phyloP scores from a whole-genome alignment of 495 filamentous ascomycete genomes.

The Trichoderma orchidacearum region DNA sequence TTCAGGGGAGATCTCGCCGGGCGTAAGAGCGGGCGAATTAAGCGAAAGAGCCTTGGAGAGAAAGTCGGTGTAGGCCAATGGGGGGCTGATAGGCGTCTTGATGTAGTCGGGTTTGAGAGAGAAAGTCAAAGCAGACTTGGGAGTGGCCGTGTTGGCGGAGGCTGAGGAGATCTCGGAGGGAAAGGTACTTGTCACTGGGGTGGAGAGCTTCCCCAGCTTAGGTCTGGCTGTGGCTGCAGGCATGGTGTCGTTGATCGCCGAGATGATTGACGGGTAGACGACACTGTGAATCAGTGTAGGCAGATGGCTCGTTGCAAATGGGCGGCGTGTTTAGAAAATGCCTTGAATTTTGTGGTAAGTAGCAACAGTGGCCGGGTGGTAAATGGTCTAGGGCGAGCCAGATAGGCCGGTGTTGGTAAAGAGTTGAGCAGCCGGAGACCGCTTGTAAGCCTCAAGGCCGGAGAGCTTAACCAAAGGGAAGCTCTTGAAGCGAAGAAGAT shows the following conservation, averaged over 20 bases:
- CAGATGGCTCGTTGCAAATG: no score
- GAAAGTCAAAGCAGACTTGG: conserved; percentile 1
- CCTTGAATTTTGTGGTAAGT: neutral
- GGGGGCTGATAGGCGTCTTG: conserved; percentile 84
- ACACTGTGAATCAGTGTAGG: neutral
- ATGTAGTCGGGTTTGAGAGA: conserved; percentile 17
- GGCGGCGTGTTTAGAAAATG: no score
- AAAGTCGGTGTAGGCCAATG: conserved; percentile 82
- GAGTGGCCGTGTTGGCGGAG: conserved; percentile 14
- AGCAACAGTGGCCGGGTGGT: neutral
- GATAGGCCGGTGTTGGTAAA: neutral
- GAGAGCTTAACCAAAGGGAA: neutral
- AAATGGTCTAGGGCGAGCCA: neutral
- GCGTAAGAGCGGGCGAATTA: conserved; percentile 45
- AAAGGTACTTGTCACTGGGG: conserved; percentile 62
- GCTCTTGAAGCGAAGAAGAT: neutral
- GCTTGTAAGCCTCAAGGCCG: neutral
- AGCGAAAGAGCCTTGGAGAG: conserved; percentile 52
- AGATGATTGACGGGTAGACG: neutral
- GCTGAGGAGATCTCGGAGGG: conserved; percentile 58
- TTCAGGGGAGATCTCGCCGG: conserved; percentile 12
- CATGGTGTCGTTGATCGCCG: conserved; percentile 26
- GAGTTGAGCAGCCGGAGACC: neutral
- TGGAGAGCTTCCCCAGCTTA: conserved; percentile 58
- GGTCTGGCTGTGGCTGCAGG: conserved; percentile 40